Conservation (phyloP, 805 yeast species). For the Saccharomycopsis fibuligera region DNA sequence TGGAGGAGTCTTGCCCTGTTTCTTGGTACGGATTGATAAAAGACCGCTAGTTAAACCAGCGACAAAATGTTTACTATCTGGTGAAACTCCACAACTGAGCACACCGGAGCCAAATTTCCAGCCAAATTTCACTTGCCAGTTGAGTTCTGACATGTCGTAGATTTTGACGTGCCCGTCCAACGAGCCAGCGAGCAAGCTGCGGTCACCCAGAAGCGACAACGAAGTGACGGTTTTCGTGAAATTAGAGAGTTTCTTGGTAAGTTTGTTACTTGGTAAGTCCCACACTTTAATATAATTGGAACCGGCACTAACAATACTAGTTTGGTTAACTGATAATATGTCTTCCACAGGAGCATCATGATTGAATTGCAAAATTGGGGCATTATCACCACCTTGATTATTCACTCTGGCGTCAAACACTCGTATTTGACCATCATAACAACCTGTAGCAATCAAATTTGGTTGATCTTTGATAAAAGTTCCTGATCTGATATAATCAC, state of each 20-base stretch:
- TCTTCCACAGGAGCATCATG: constrained; percentile 84
- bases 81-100: constrained; percentile 82
- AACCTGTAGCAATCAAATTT: constrained; percentile 83
- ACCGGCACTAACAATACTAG: constrained; percentile 75
- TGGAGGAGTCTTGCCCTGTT: constrained; percentile 52
- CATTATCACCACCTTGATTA: constrained; percentile 34
- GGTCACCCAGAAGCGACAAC: constrained; percentile 62
- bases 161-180: constrained; percentile 97
- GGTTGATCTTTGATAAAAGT: constrained; percentile 69
- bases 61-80: constrained; percentile 79
- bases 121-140: constrained; percentile 89
- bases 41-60: constrained; percentile 90
- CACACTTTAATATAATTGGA: constrained; percentile 82
- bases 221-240: constrained; percentile 93
- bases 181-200: constrained; percentile 88
- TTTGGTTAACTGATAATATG: constrained; percentile 64
- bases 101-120: constrained; percentile 98
- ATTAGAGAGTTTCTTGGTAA: constrained; percentile 65
- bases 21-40: constrained; percentile 81
- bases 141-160: constrained; percentile 64
- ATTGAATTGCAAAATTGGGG: constrained; percentile 55
- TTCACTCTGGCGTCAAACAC: constrained; percentile 71
- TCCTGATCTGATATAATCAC: constrained; percentile 83
- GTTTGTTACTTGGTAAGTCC: constrained; percentile 74
- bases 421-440: constrained; percentile 84